Evolutionary conservation across 202 grass and related monocot genomes (phyloP).

Genomic region (Setaria viridis): DNA sequence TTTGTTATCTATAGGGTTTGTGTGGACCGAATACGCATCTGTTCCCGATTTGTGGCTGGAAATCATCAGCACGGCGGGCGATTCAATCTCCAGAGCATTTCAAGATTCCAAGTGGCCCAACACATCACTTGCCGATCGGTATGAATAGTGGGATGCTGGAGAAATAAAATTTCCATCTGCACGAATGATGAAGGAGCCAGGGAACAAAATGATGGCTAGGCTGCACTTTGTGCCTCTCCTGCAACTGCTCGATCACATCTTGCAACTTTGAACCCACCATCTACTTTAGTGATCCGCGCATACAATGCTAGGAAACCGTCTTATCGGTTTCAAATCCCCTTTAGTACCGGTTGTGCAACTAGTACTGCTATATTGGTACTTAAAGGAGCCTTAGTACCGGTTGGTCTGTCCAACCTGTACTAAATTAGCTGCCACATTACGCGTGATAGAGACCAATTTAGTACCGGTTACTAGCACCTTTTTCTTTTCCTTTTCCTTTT

Average conservation of each 20-base stretch:
- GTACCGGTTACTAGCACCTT: too few relatives aligned
- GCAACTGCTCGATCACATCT: neutral
- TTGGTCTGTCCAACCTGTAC: too few relatives aligned
- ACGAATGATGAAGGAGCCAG: neutral
- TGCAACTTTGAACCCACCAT: neutral
- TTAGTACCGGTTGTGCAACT: too few relatives aligned
- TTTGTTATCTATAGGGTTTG: neutral
- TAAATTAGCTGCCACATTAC: too few relatives aligned
- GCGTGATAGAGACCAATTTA: too few relatives aligned
- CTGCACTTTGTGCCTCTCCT: neutral
- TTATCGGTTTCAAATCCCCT: too few relatives aligned
- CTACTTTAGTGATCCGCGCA: neutral
- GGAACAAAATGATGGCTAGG: constrained; percentile 34
- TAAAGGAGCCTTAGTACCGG: too few relatives aligned
- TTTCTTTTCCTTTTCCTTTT: too few relatives aligned
- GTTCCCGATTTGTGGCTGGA: neutral
- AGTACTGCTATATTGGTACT: too few relatives aligned
- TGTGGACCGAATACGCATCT: neutral
- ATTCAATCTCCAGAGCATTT: neutral
- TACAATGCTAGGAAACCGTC: too few relatives aligned
- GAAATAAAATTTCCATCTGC: constrained; percentile 29
- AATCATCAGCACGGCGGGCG: neutral
- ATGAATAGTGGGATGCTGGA: neutral
- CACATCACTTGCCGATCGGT: neutral
- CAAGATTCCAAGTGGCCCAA: constrained; percentile 1